Evolutionary conservation across 2,329 filamentous ascomycete species (phyloP).

Genomic region (Xylariaceae sp.): DNA sequence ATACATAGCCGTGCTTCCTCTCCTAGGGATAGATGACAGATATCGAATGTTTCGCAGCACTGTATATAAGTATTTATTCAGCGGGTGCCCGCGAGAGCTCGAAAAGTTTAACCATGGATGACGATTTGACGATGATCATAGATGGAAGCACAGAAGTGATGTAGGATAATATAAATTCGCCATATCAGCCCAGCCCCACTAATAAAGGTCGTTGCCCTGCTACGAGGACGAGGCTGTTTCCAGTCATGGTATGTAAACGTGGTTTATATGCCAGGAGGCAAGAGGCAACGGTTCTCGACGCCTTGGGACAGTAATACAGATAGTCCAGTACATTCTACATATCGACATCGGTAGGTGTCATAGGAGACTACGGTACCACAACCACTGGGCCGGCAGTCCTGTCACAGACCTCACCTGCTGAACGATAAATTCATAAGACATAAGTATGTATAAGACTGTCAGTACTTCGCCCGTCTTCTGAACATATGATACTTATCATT

Average conservation of each 20-base stretch:
- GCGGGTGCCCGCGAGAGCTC: too few species aligned
- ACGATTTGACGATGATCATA: not conserved
- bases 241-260: too few species aligned
- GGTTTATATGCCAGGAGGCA: not conserved
- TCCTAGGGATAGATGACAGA: too few species aligned
- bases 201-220: not conserved
- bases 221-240: not conserved
- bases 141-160: not conserved
- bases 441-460: not conserved
- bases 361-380: not conserved
- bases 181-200: not conserved
- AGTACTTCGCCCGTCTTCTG: not conserved
- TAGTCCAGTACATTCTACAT: not conserved
- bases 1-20: conserved; percentile 9
- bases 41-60: too few species aligned
- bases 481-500: not conserved
- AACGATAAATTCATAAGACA: not conserved
- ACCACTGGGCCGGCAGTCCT: not conserved
- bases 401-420: not conserved
- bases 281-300: not conserved
- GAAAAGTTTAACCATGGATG: not conserved
- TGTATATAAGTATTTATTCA: too few species aligned
- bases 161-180: not conserved
- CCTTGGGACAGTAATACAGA: not conserved
- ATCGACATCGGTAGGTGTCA: not conserved